Conservation (phyloP, 2,329 filamentous ascomycete species). For the Fusarium avenaceum region DNA sequence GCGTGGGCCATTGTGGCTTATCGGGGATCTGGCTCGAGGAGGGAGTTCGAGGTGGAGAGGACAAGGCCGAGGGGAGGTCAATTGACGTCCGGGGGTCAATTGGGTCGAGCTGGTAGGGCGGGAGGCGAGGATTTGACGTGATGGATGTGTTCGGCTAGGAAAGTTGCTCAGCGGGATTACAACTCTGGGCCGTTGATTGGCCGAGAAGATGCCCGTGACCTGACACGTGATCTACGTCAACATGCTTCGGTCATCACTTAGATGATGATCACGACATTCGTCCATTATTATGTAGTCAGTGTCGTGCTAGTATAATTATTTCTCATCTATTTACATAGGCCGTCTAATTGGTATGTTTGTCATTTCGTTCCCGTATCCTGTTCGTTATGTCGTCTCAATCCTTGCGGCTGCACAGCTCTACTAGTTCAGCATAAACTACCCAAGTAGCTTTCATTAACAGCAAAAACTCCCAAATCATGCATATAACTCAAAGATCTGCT, state of each 20-base stretch:
- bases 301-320: not conserved
- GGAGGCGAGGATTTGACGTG: slow-evolving; percentile 50
- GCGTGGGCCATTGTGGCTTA: slow-evolving; percentile 51
- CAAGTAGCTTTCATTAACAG: slow-evolving; percentile 6
- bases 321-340: not conserved
- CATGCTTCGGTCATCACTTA: not conserved
- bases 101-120: slow-evolving; percentile 42
- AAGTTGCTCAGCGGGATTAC: slow-evolving; percentile 58
- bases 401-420: slow-evolving; percentile 35
- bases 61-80: slow-evolving; percentile 36
- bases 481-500: slow-evolving; percentile 2
- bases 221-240: slow-evolving; percentile 48
- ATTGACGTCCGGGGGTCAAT: slow-evolving; percentile 50
- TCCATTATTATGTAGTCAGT: not conserved
- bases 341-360: slow-evolving; percentile 14
- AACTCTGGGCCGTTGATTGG: slow-evolving; percentile 57
- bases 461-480: slow-evolving; percentile 32
- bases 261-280: slow-evolving; percentile 6
- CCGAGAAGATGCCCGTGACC: slow-evolving; percentile 42
- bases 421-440: slow-evolving; percentile 19
- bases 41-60: slow-evolving; percentile 28
- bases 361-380: slow-evolving; percentile 30
- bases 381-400: slow-evolving; percentile 40
- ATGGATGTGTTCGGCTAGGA: slow-evolving; percentile 50
- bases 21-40: slow-evolving; percentile 17